These are phyloP conservation scores for Gaeumannomyces sp. DNA, from an alignment of 2,329 filamentous ascomycete species.

Conservation along the genomic window DNA sequence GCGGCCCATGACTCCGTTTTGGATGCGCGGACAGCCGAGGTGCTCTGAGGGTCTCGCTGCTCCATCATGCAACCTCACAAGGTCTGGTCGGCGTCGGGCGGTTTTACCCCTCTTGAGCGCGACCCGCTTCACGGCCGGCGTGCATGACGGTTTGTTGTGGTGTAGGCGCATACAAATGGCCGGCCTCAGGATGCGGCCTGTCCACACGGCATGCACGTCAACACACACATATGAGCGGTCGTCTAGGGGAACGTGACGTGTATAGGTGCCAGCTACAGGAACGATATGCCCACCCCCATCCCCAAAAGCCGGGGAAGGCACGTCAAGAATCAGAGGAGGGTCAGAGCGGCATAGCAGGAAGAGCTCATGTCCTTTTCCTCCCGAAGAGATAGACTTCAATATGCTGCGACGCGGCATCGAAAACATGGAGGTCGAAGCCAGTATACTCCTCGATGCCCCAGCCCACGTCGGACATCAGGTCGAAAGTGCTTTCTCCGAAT, in stretches of 20 bases:
- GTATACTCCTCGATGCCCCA: constrained; percentile 39
- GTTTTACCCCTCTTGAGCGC: not conserved
- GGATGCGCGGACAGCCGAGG: too few relatives aligned
- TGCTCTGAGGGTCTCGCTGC: too few relatives aligned
- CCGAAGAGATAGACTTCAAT: constrained; percentile 49
- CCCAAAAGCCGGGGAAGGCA: not conserved
- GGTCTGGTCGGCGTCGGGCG: not conserved
- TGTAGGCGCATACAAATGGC: not conserved
- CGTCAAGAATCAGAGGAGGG: too few relatives aligned
- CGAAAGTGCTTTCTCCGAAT: constrained; percentile 45
- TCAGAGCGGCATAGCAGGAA: not conserved
- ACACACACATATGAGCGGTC: not conserved
- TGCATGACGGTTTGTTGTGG: not conserved
- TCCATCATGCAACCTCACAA: not conserved
- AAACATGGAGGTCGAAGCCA: constrained; percentile 37
- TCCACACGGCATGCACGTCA: not conserved
- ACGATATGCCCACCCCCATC: not conserved
- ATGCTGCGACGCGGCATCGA: constrained; percentile 36
- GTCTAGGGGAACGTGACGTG: not conserved
- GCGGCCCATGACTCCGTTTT: not conserved
- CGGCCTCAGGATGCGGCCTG: not conserved
- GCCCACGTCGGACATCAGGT: constrained; percentile 35
- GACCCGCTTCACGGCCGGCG: not conserved
- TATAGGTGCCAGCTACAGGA: not conserved
- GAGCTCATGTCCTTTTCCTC: constrained; percentile 19